phyloP scores from a whole-genome alignment of 441 rosid species.

The Eruca vesicaria region DNA sequence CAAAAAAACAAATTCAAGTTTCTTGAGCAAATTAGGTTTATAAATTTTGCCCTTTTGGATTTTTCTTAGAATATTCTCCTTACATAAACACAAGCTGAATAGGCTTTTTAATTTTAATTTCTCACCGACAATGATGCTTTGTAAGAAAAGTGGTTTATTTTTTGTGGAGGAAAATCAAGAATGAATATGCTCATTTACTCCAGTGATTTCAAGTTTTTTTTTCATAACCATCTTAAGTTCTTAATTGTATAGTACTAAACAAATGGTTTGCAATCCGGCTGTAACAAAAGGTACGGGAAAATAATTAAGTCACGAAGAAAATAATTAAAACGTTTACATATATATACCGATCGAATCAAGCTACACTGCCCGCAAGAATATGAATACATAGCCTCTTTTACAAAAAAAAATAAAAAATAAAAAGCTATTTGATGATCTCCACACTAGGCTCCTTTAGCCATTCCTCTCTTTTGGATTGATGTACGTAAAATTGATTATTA shows the following conservation, averaged over 20 bases:
- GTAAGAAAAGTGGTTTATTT: not conserved
- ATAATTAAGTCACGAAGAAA: not conserved
- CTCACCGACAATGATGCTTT: slow-evolving; percentile 9
- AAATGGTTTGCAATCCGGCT: not conserved
- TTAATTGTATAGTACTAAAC: not conserved
- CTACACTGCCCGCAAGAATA: not conserved
- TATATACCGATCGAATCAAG: not conserved
- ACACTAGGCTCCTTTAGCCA: not conserved
- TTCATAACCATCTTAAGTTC: too few relatives aligned
- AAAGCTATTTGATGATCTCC: not conserved
- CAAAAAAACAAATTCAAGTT: not conserved
- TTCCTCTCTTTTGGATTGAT: not conserved
- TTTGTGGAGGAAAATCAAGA: not conserved
- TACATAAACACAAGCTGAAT: not conserved
- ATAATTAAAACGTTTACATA: not conserved
- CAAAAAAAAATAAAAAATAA: too few relatives aligned
- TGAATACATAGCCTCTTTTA: not conserved
- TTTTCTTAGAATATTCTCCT: not conserved
- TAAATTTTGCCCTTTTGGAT: not conserved
- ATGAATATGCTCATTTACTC: not conserved
- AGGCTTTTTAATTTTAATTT: not conserved
- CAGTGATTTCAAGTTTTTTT: slow-evolving; percentile 13
- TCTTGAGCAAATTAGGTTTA: not conserved
- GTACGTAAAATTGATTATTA: not conserved
- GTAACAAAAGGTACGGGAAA: not conserved